Evolutionary conservation across 495 filamentous ascomycete species (phyloP).

Genomic region (Aspergillus wentii): DNA sequence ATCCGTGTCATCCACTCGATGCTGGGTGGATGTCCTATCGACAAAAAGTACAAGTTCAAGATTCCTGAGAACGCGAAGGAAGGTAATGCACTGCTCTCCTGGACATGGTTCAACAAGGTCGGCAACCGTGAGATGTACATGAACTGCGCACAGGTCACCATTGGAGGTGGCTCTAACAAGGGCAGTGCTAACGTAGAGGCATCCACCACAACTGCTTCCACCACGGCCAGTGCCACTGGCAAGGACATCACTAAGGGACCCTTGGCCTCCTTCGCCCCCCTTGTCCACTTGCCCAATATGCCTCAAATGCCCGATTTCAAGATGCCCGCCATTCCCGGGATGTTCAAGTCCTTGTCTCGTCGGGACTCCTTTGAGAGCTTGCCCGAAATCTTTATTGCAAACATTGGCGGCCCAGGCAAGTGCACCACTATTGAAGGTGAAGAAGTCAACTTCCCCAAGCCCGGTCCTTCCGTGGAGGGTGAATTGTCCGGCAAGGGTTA

Average conservation of each 20-base stretch:
- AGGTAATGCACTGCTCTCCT: conserved; percentile 64
- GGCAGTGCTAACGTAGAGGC: background rate
- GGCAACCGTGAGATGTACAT: conserved; percentile 94
- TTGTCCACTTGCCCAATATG: too few relatives aligned
- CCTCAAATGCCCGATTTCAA: too few relatives aligned
- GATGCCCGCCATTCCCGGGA: too few relatives aligned
- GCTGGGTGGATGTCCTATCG: conserved; percentile 71
- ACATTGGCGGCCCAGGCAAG: conserved; percentile 52
- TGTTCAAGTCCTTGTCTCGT: conserved; percentile 7
- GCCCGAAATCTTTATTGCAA: conserved; percentile 70
- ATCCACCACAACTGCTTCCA: background rate
- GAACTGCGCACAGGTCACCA: conserved; percentile 77
- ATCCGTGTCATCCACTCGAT: conserved; percentile 84
- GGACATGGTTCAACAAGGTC: conserved; percentile 89
- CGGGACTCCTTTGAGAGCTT: conserved; percentile 46
- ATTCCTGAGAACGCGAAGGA: conserved; percentile 39
- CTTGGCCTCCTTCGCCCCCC: too few relatives aligned
- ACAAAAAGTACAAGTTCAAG: conserved; percentile 42
- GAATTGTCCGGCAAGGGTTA: conserved; percentile 26
- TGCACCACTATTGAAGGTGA: conserved; percentile 46
- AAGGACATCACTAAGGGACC: too few relatives aligned
- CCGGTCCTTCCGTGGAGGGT: conserved; percentile 57
- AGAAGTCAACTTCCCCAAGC: conserved; percentile 60
- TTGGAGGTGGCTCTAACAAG: conserved; percentile 44
- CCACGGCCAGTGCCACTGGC: background rate